Base-by-base conservation (phyloP, 805 yeast genomes). In the Cyberlindnera mycetangii region DNA sequence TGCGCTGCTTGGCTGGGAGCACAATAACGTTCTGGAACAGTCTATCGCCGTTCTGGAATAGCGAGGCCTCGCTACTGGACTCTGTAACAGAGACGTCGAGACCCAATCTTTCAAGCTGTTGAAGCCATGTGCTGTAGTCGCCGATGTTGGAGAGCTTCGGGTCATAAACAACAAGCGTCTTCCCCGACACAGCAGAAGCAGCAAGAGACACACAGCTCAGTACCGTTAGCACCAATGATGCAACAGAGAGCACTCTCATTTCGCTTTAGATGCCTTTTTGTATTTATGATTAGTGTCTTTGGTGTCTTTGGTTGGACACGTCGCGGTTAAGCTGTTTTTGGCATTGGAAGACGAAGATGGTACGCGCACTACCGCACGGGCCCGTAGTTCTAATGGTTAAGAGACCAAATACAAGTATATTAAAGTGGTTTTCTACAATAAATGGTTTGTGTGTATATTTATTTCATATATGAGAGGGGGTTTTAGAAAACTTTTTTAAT, bases 1-100 rank as follows among this genome's bases (percentile, higher is more conserved):
- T 61, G 53, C 74, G 79, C 34, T 75, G 67, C 49, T 78, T 73
- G 6, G 78, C 66, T 14, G 92, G 89, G 38, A 83, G 70, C 16
- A 85, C 46, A 21, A 86, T 58, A 42, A 85, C 50, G 54, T 81
- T 79, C 51, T 81, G 81, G 54, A 71, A 82, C 11, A 61, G 39
- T 48, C 74, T 71, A 25, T 61, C 66, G 32, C 75, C 81, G 41
- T 68, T 71, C 32, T 58, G 59, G 48, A 69, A 59, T 43, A 79
- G 59, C 21, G 57, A 47, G 20, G 62, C 58, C 3, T 48, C 44
- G 21, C 58, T 45, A 14, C 49, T 58, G 30, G 37, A 37, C 19
- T 62, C 58, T 28, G 58, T 51, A 16, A 63, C 44, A 2, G 52
- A 54, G 12, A 77, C 46, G 3, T 64, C 59, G 48, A 62, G 65